Evolutionary conservation across 225 moss, liverwort and hornwort genomes (phyloP), one percentile per base, ranked within the genome.

Genomic region (Neckera pumila): DNA sequence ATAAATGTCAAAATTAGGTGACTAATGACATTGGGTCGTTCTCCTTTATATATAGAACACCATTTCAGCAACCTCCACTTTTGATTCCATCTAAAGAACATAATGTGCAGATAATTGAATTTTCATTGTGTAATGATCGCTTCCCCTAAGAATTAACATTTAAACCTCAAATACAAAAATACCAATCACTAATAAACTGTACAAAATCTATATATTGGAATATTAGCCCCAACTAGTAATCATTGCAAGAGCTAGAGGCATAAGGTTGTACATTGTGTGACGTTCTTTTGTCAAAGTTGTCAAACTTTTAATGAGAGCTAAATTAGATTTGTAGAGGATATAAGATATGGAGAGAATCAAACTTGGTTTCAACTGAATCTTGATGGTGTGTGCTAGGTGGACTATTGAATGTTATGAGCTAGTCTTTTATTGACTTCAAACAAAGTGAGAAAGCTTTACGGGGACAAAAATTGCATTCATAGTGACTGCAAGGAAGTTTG

Each of bases 191-290:
- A 66, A 11, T 36, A 36, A 11, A 21, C 20, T 20, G 19, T 66
- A 11, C 21, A 20, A 36, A 21, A n/a, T 34, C 12, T 12, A 12
- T 22, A 67, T 21, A 7, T n/a, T 67, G 12, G 21, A n/a, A n/a
- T 12, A 67, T 0, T 12, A 67, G 2, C 20, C n/a, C 0, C 1
- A 1, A 12, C 2, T 22, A n/a, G 8, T 67, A n/a, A 38, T 67
- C 12, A 67, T n/a, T 67, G 22, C 3, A 67, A 0, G n/a, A 12
- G 4, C 4, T 67, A 67, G 12, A 67, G 7, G 21, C 1, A n/a
- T 22, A 67, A 21, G 12, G 12, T 67, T 12, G 22, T 67, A n/a
- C n/a, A 67, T 67, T n/a, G 22, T n/a, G n/a, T 7, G n/a, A n/a
- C 21, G 20, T 11, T 66, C 11, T 34, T 64, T 65, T 17, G 34